Conservation (phyloP, 257 asterid genomes). For the Nicotiana benthamiana region DNA sequence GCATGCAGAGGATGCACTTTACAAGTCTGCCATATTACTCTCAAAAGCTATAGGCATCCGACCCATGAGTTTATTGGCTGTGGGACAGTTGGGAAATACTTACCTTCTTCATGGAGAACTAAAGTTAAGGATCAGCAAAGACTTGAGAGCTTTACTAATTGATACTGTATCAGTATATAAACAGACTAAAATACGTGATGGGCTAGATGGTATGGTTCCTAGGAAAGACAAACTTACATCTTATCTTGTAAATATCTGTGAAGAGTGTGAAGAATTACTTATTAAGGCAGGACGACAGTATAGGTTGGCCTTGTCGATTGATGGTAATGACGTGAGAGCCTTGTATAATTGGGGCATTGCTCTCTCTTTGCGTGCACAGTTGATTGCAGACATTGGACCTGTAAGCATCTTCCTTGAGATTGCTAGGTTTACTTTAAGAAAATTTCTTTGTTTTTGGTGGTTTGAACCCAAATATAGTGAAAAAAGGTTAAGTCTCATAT, state of each 20-base stretch:
- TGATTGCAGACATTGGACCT: slow-evolving; percentile 90
- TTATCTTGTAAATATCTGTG: slow-evolving; percentile 57
- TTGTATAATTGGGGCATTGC: slow-evolving; percentile 95
- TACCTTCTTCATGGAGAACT: slow-evolving; percentile 91
- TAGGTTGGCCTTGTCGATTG: slow-evolving; percentile 75
- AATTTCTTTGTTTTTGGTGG: background rate
- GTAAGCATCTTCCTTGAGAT: slow-evolving; percentile 34
- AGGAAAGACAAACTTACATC: slow-evolving; percentile 39
- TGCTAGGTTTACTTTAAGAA: background rate
- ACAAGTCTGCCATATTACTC: slow-evolving; percentile 51
- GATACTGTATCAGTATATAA: slow-evolving; percentile 24
- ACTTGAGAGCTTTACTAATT: slow-evolving; percentile 54
- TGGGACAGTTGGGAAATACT: slow-evolving; percentile 76
- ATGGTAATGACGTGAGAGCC: slow-evolving; percentile 78
- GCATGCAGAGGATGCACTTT: slow-evolving; percentile 47
- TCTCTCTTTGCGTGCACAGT: slow-evolving; percentile 75
- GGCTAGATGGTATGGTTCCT: slow-evolving; percentile 23
- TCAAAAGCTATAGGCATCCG: slow-evolving; percentile 64
- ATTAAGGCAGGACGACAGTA: slow-evolving; percentile 78
- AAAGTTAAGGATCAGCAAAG: slow-evolving; percentile 56
- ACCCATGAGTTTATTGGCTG: slow-evolving; percentile 89
- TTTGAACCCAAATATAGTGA: background rate
- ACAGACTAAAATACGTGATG: slow-evolving; percentile 20
- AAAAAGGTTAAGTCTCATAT: background rate
- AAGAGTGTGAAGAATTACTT: slow-evolving; percentile 82